Evolutionary conservation across 306 rosid genomes (phyloP), one percentile per base, ranked within the genome.

Genomic region (Quercus ilex): DNA sequence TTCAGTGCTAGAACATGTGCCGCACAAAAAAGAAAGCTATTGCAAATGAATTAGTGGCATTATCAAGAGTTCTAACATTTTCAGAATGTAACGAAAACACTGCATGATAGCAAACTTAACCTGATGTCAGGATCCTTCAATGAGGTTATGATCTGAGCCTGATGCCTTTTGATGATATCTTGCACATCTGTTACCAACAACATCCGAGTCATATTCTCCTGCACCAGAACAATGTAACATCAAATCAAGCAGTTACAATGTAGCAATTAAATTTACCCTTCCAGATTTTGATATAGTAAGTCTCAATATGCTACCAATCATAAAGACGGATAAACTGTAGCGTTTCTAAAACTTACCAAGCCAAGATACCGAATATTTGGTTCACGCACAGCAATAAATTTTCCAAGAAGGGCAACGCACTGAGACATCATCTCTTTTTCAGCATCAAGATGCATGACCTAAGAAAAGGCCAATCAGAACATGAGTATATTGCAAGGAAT

Each of bases 371-470:
- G 94, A 62, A 96, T 96, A 87, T 96, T 96, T 72, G 99, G 99
- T 84, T 96, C 99, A 56, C 98, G 99, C 52, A 96, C 99, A 71
- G 99, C 98, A 83, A 96, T 96, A 84, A 96, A 93, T 79, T 96
- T 96, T 80, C 99, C 99, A 78, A 96, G 98, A 82, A 96, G 98
- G 35, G 99, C 98, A 83, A 93, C 99, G 71, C 99, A 96, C 74
- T 96, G 99, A 81, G 99, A 93, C 99, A 96, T 93, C 99, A 96
- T 96, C 92, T 93, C 99, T 80, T 96, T 93, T 76, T 93, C 99
- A 88, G 99, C 99, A 93, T 96, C 99, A 68, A 96, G 99, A 88
- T 96, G 98, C 99, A 96, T 96, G 80, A 96, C 99, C 99, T 96
- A 88, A 79, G 80, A 84, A 46, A 67, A 70, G 80, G 71, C 55